These are phyloP conservation scores for Mycosarcoma maydis DNA, from an alignment of 1,284 basidiomycete species.

Conservation along the genomic window DNA sequence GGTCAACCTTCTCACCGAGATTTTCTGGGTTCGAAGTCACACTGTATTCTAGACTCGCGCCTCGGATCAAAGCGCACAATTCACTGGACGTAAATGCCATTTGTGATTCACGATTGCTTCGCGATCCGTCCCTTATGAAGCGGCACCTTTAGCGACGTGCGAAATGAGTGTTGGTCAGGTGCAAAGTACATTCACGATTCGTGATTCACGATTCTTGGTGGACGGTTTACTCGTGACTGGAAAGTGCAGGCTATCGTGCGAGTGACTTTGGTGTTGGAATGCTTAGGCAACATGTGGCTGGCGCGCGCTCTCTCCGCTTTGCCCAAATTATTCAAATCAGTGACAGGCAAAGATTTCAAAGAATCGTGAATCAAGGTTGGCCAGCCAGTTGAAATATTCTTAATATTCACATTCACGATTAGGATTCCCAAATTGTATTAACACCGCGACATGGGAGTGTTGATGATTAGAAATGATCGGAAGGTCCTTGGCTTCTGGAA, in stretches of 20 bases:
- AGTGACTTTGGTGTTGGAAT: slow-evolving; percentile 1
- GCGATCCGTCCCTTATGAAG: too few relatives aligned
- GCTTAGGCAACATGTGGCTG: slow-evolving; percentile 31
- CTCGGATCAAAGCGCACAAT: too few relatives aligned
- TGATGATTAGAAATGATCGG: slow-evolving; percentile 43
- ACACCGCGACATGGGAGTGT: too few relatives aligned
- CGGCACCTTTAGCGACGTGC: too few relatives aligned
- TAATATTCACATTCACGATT: too few relatives aligned
- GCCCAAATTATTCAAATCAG: not conserved
- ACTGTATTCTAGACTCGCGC: slow-evolving; percentile 30
- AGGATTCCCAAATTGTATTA: not conserved
- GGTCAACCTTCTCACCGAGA: slow-evolving; percentile 53
- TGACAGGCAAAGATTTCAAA: slow-evolving; percentile 1
- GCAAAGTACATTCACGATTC: too few relatives aligned
- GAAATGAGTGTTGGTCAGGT: too few relatives aligned
- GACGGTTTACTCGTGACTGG: not conserved
- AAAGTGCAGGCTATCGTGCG: slow-evolving; percentile 16
- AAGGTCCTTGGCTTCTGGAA: slow-evolving; percentile 22
- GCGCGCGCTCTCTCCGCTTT: slow-evolving; percentile 21
- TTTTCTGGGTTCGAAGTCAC: slow-evolving; percentile 43
- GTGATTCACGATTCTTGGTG: not conserved
- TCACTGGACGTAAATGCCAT: too few relatives aligned
- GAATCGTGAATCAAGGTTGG: too few relatives aligned
- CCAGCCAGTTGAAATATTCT: too few relatives aligned
- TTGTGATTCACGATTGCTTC: too few relatives aligned